Evolutionary conservation across 2,329 filamentous ascomycete genomes (phyloP).

Genomic region (Capronia epimyces): DNA sequence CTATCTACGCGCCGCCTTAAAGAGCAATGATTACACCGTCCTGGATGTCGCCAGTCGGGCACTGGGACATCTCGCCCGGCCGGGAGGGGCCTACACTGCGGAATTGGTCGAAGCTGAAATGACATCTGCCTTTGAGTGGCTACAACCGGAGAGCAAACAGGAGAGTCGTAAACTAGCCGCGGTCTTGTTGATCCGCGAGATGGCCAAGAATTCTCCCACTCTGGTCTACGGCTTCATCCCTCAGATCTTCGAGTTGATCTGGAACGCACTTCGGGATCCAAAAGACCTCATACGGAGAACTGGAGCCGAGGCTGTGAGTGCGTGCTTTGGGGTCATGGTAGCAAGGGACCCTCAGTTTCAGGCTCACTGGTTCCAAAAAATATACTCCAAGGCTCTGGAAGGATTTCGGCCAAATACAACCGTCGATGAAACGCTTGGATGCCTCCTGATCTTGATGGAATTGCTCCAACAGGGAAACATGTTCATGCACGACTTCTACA

Average conservation of each 20-base stretch:
- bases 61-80: slow-evolving; percentile 82
- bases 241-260: slow-evolving; percentile 93
- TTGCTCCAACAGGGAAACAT: slow-evolving; percentile 91
- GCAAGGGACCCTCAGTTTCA: slow-evolving; percentile 86
- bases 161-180: slow-evolving; percentile 92
- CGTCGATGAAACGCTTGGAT: slow-evolving; percentile 88
- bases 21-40: slow-evolving; percentile 83
- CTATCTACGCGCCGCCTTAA: slow-evolving; percentile 78
- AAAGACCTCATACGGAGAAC: slow-evolving; percentile 89
- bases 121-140: slow-evolving; percentile 91
- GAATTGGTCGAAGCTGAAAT: slow-evolving; percentile 96
- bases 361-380: slow-evolving; percentile 80
- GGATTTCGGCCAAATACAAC: slow-evolving; percentile 70
- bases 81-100: slow-evolving; percentile 87
- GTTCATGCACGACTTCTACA: slow-evolving; percentile 97
- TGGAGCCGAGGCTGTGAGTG: slow-evolving; percentile 85
- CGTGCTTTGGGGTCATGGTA: slow-evolving; percentile 92
- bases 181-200: slow-evolving; percentile 81
- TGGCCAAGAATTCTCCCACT: slow-evolving; percentile 88
- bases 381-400: slow-evolving; percentile 76
- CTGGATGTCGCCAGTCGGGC: slow-evolving; percentile 87
- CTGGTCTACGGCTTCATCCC: slow-evolving; percentile 92
- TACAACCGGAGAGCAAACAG: slow-evolving; percentile 79
- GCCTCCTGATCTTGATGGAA: slow-evolving; percentile 85
- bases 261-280: slow-evolving; percentile 84